Base-by-base conservation (phyloP, 352 stramenopile genomes). In the Elongisporangium prolatum region DNA sequence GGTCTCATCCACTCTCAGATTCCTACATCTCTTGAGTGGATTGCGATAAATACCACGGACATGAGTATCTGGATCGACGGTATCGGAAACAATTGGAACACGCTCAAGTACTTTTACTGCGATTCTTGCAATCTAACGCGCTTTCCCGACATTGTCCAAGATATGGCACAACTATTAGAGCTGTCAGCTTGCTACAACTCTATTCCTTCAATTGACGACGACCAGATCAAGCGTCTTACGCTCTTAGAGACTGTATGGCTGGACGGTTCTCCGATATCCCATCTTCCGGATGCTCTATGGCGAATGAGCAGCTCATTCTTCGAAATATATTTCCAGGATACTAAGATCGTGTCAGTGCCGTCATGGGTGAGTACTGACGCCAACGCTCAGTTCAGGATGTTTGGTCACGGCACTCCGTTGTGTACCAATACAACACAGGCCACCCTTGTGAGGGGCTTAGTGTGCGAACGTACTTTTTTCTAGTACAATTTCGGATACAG, bases 61-160 rank as follows among this genome's bases (percentile, higher is more conserved):
- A 44, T 34, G 14, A 18, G 37, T 10, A 14, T 2, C 1, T 53
- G 51, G n/a, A 22, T 53, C 20, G 17, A 44, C 28, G 10, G n/a
- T 11, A 37, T 59, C 37, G 54, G 44, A 4, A 20, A 18, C 5
- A 53, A 53, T n/a, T 59, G 54, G 54, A 51, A 37, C 5, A 9
- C n/a, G 4, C 22, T 59, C 54, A 59, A 54, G 44, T 59, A 59
- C 47, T 59, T 59, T 5, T 59, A 59, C 54, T 59, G 54, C 21
- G 54, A 59, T 34, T n/a, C 16, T 1, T 59, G 54, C 54, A 24
- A 21, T n/a, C 17, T 53, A 22, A 20, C 40, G 11, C n/a, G 17
- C 18, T 54, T 59, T 34, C 54, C 44, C 40, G 22, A 20, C 22
- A 21, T 48, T 17, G 44, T 54, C 6, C 17, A 4, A 16, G 24